Base-by-base conservation (phyloP, 2,329 filamentous ascomycete genomes). In the Colletotrichum caudatum region DNA sequence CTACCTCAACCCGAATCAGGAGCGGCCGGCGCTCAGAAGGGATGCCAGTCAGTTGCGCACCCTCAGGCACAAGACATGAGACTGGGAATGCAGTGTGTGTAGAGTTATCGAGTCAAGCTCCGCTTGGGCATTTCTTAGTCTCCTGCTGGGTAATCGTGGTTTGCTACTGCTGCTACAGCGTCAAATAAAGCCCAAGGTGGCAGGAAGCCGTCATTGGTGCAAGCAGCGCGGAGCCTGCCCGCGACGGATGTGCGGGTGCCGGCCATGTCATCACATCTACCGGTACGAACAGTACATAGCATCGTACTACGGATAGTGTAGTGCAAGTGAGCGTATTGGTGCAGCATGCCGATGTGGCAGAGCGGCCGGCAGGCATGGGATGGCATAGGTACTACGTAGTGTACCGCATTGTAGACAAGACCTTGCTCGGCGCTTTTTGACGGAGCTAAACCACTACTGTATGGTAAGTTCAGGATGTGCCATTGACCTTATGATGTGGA, bases 11-110 rank as follows among this genome's bases (percentile, higher is more conserved):
- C 54, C 70, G 60, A 67, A 48, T 59, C 70, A 65, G 65, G 66
- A 33, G 57, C 41, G 48, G 23, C 60, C 60, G 33, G 33, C 59
- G 37, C 64, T 59, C 59, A 64, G 37, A 69, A 58, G 37, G 46
- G 58, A 71, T 71, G 69, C 59, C 69, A 69, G 65, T 64, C 69
- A 69, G 65, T 64, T 64, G 59, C 44, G 53, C 64, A 51, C 64
- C 64, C 58, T 64, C 58, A 69, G 69, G 65, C 29, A 64, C 69
- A 53, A 54, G 20, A 70, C 67, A 53, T 61, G 50, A 66, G 63
- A 54, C 63, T 66, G 37, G 48, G 33, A 33, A 39, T 48, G 64
- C 35, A 58, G 12, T 48, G 69, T 35, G 48, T 41, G 69, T 35
- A 54, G 39, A 29, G 46, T 54, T 64, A 48, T 59, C 59, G 60